A percentile compares a stretch with the other conserved stretches of the same genome.
phyloP scores from a whole-genome alignment of 192 early-diverging fungal genomes.

The Piromyces sp. region DNA sequence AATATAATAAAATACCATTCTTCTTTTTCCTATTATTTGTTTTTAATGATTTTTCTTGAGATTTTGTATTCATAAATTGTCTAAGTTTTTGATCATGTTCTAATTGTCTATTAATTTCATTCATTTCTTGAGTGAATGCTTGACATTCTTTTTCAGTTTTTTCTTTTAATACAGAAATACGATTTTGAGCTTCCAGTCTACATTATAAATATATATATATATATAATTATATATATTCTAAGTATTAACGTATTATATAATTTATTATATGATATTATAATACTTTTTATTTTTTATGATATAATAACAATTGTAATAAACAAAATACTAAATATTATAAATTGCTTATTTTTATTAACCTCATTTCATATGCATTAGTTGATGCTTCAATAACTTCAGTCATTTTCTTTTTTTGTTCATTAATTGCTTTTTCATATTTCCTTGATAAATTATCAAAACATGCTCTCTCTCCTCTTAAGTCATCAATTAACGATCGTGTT shows the following conservation, averaged over 20 bases:
- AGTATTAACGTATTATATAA: no score
- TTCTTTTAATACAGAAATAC: slow-evolving; percentile 30
- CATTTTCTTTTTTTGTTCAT: slow-evolving; percentile 40
- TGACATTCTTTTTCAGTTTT: slow-evolving; percentile 47
- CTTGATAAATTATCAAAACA: slow-evolving; percentile 40
- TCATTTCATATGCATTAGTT: slow-evolving; percentile 37
- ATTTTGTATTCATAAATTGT: slow-evolving; percentile 44
- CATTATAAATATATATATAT: no score
- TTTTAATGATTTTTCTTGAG: neutral
- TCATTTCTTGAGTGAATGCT: slow-evolving; percentile 41
- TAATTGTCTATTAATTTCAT: slow-evolving; percentile 32
- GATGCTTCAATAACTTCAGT: slow-evolving; percentile 41
- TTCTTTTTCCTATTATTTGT: neutral
- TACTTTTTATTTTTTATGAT: no score
- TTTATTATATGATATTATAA: no score
- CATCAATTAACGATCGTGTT: slow-evolving; percentile 26
- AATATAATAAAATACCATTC: neutral
- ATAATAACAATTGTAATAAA: no score
- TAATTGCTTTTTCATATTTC: slow-evolving; percentile 34
- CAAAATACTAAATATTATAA: no score
- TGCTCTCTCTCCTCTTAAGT: slow-evolving; percentile 29
- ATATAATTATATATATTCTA: no score
- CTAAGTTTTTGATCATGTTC: slow-evolving; percentile 40
- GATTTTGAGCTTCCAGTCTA: slow-evolving; percentile 39
- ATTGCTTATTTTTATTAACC: slow-evolving; percentile 15